Percentiles rank a stretch among this genome's conserved stretches.
phyloP scores from a whole-genome alignment of 2,329 filamentous ascomycete genomes.

The Fusarium chlamydosporum region DNA sequence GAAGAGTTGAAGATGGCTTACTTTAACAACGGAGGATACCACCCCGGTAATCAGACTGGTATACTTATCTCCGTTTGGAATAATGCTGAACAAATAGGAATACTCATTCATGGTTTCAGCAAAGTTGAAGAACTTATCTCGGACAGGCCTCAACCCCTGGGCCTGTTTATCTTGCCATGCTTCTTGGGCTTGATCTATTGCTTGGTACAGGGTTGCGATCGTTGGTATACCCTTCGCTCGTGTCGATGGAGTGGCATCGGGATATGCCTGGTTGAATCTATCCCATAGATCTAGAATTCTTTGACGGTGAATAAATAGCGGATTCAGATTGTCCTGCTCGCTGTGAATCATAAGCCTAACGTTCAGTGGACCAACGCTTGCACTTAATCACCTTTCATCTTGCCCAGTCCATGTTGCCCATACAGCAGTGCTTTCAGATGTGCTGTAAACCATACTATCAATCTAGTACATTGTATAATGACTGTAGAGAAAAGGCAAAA shows the following conservation, averaged over 20 bases:
- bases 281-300: not conserved
- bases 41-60: not conserved
- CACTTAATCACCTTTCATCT: not conserved
- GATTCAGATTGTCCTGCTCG: not conserved
- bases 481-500: too few relatives aligned
- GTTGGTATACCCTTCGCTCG: not conserved
- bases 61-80: not conserved
- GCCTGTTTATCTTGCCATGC: not conserved
- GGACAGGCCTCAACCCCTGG: not conserved
- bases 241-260: not conserved
- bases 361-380: fast-evolving
- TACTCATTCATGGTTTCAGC: constrained; percentile 3
- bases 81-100: not conserved
- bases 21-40: not conserved
- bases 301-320: not conserved
- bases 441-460: not conserved
- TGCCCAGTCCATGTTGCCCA: not conserved
- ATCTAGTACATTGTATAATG: too few relatives aligned
- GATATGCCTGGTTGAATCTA: not conserved
- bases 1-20: fast-evolving
- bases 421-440: not conserved
- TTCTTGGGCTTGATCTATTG: not conserved
- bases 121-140: not conserved
- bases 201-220: not conserved
- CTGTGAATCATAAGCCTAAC: not conserved